Percentiles rank a stretch among this genome's conserved stretches.
Evolutionary conservation across 352 stramenopile species (phyloP).

Genomic region (Globisporangium nagaii): DNA sequence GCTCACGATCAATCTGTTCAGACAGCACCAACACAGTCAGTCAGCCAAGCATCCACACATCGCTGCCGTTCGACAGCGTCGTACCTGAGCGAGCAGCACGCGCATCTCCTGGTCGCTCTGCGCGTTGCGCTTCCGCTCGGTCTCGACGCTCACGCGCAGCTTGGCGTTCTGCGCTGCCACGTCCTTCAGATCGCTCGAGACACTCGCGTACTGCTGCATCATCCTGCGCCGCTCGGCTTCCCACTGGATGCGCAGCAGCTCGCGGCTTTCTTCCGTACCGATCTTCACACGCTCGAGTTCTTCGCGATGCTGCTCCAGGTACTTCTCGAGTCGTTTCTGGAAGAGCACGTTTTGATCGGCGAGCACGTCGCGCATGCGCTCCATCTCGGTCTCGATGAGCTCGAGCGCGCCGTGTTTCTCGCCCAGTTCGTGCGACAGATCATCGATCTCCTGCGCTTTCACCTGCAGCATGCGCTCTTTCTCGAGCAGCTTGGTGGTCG

Average conservation of each 20-base stretch:
- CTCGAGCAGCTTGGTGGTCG: conserved; percentile 14
- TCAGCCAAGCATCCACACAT: neutral
- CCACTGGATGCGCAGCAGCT: conserved; percentile 25
- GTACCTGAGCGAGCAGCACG: conserved; percentile 53
- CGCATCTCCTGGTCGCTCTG: conserved; percentile 67
- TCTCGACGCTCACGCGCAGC: conserved; percentile 33
- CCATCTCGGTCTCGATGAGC: conserved; percentile 68
- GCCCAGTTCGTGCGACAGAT: conserved; percentile 27
- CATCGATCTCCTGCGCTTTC: conserved; percentile 14
- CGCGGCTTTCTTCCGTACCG: conserved; percentile 29
- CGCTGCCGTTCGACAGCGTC: no score
- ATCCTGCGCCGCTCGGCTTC: conserved; percentile 29
- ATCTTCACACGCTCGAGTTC: conserved; percentile 26
- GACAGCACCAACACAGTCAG: no score
- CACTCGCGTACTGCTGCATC: conserved; percentile 30
- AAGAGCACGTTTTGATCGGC: conserved; percentile 55
- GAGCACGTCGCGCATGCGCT: conserved; percentile 42
- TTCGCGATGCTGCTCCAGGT: conserved; percentile 41
- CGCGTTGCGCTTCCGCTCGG: conserved; percentile 33
- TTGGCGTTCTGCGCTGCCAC: conserved; percentile 46
- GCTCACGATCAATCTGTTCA: conserved; percentile 58
- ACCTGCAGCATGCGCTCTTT: conserved; percentile 15
- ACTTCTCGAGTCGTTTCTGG: conserved; percentile 39
- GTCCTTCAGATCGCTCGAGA: conserved; percentile 36
- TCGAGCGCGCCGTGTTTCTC: conserved; percentile 53